These are phyloP conservation scores for Magnaporthales sp. DNA, from an alignment of 2,329 filamentous ascomycete genomes.

Conservation along the genomic window DNA sequence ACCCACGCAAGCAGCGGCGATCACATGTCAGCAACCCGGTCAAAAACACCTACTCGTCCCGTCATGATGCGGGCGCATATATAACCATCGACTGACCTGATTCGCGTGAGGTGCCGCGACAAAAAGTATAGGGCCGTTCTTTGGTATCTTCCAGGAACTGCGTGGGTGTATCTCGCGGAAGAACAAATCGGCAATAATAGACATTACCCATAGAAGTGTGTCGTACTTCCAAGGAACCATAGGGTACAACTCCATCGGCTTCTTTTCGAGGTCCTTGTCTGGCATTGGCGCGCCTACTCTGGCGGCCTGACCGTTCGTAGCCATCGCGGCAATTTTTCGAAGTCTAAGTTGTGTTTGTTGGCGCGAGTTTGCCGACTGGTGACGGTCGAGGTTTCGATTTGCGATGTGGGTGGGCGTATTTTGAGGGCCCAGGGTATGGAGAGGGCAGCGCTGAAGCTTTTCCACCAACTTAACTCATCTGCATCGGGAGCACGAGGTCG, in stretches of 20 bases:
- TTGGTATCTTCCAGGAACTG: constrained; percentile 89
- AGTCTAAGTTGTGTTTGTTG: neutral
- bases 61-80: neutral
- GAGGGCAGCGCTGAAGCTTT: neutral
- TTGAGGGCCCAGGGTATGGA: neutral
- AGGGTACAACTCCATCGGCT: constrained; percentile 44
- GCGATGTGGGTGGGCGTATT: neutral
- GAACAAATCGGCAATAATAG: constrained; percentile 87
- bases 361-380: neutral
- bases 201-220: constrained; percentile 67
- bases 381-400: neutral
- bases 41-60: neutral
- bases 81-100: constrained; percentile 49
- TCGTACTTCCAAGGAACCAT: constrained; percentile 73
- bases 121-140: constrained; percentile 82
- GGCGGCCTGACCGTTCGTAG: constrained; percentile 49
- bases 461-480: neutral
- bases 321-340: constrained; percentile 1
- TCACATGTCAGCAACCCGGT: constrained; percentile 7
- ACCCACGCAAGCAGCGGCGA: constrained; percentile 1
- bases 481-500: neutral
- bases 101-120: constrained; percentile 97
- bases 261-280: constrained; percentile 41
- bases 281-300: constrained; percentile 29
- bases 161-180: constrained; percentile 95